phyloP scores from a whole-genome alignment of 345 rosid species.

The Linum tenue region DNA sequence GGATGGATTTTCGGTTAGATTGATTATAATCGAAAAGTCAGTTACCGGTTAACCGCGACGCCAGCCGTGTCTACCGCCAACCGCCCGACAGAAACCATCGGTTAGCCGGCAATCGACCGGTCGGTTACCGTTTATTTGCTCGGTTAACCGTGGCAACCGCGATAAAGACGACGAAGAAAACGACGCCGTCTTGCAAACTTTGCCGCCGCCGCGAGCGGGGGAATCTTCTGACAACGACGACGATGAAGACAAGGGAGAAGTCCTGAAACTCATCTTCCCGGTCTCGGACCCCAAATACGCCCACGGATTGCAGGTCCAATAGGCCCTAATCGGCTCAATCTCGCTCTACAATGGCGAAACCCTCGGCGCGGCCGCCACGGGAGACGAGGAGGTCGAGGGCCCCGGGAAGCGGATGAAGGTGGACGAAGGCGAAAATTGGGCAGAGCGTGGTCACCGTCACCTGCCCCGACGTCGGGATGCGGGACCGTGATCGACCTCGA shows the following conservation, averaged over 20 bases:
- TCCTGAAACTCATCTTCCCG: too few relatives aligned
- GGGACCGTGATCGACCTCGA: slow-evolving; percentile 33
- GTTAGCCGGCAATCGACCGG: too few relatives aligned
- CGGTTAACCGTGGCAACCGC: too few relatives aligned
- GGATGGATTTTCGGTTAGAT: too few relatives aligned
- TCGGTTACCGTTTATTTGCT: too few relatives aligned
- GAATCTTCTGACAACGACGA: neutral
- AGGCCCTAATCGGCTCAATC: slow-evolving; percentile 30
- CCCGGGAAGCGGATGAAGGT: too few relatives aligned
- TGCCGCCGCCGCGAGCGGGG: too few relatives aligned
- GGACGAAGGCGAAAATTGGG: slow-evolving; percentile 20
- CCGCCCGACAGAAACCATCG: too few relatives aligned
- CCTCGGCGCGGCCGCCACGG: neutral
- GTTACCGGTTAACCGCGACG: too few relatives aligned
- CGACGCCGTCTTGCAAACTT: neutral
- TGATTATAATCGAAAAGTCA: too few relatives aligned
- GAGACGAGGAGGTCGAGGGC: slow-evolving; percentile 25
- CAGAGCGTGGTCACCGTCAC: slow-evolving; percentile 17
- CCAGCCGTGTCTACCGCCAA: too few relatives aligned
- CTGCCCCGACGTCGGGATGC: slow-evolving; percentile 56
- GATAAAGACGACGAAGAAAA: slow-evolving; percentile 23
- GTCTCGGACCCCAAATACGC: too few relatives aligned
- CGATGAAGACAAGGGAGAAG: neutral
- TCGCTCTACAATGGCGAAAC: neutral
- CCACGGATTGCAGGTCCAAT: slow-evolving; percentile 23